Conservation (phyloP, 352 stramenopile genomes). For the Thraustochytrium striatum region DNA sequence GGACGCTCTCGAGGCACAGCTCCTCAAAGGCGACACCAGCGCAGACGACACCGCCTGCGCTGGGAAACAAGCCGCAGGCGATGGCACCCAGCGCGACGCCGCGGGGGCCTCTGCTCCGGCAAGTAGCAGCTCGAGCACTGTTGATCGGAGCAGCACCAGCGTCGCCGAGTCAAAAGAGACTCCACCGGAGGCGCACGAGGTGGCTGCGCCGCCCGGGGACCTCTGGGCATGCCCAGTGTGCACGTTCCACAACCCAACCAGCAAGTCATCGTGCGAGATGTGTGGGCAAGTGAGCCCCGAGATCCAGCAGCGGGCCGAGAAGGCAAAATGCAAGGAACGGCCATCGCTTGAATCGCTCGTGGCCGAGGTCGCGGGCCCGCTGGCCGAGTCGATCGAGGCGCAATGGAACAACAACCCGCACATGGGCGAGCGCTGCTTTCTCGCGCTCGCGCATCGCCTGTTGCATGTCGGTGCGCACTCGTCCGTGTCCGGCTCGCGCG, state of each 20-base stretch:
- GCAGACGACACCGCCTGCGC: too few species aligned
- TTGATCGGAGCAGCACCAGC: too few species aligned
- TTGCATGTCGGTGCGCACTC: constrained; percentile 4
- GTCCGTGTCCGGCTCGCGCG: background rate
- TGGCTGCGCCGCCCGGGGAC: background rate
- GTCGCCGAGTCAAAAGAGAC: too few species aligned
- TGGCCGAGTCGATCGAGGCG: background rate
- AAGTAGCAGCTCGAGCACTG: too few species aligned
- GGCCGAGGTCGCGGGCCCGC: background rate
- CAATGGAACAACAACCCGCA: background rate
- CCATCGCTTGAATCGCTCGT: constrained; percentile 11
- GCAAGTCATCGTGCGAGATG: constrained; percentile 34
- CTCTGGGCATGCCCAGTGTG: constrained; percentile 38
- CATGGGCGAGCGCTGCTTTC: background rate
- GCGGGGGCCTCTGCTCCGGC: too few species aligned
- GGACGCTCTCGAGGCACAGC: too few species aligned
- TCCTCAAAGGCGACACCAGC: too few species aligned
- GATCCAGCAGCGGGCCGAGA: constrained; percentile 17
- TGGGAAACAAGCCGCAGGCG: too few species aligned
- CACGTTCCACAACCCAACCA: constrained; percentile 31
- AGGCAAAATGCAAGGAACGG: background rate
- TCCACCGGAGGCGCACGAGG: background rate
- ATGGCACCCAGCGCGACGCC: too few species aligned
- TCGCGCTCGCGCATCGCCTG: background rate
- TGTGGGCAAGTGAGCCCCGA: constrained; percentile 36